A percentile compares a stretch with the other conserved stretches of the same genome.
phyloP scores from a whole-genome alignment of 2,329 filamentous ascomycete species.

The Nectriaceae sp. region DNA sequence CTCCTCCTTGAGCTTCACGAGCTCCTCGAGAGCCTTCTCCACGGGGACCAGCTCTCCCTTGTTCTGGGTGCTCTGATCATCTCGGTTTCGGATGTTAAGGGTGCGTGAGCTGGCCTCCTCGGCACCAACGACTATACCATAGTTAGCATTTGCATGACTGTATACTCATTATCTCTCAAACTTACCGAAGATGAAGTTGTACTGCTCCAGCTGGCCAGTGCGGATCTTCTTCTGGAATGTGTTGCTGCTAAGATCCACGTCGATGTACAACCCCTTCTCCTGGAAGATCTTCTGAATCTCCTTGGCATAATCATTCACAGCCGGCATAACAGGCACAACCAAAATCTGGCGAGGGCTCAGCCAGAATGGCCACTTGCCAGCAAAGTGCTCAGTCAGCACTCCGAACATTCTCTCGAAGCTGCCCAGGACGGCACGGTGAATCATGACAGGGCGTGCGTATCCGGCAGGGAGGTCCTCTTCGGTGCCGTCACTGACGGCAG shows the following conservation, averaged over 20 bases:
- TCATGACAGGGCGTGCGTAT: conserved; percentile 81
- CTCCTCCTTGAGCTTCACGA: conserved; percentile 53
- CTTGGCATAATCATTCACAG: conserved; percentile 76
- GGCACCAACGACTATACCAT: conserved; percentile 56
- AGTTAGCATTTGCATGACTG: conserved; percentile 14
- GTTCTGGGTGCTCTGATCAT: conserved; percentile 62
- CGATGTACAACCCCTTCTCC: conserved; percentile 65
- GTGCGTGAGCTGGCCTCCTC: conserved; percentile 61
- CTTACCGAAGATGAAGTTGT: conserved; percentile 79
- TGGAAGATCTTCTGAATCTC: conserved; percentile 72
- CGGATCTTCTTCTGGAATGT: conserved; percentile 90
- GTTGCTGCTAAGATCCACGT: conserved; percentile 64
- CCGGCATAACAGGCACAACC: conserved; percentile 65
- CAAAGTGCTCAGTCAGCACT: conserved; percentile 82
- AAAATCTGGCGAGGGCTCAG: conserved; percentile 78
- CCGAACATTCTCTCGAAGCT: conserved; percentile 69
- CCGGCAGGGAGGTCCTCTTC: conserved; percentile 59
- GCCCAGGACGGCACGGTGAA: conserved; percentile 79
- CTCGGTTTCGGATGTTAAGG: conserved; percentile 65
- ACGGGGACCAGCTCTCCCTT: conserved; percentile 61
- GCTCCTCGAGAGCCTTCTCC: conserved; percentile 58
- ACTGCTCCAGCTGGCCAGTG: conserved; percentile 76
- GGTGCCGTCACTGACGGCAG: conserved; percentile 43
- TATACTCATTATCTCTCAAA: not conserved
- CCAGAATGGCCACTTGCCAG: conserved; percentile 89